phyloP scores from a whole-genome alignment of 106 monocot genomes.

The Apostasia shenzhenica region DNA sequence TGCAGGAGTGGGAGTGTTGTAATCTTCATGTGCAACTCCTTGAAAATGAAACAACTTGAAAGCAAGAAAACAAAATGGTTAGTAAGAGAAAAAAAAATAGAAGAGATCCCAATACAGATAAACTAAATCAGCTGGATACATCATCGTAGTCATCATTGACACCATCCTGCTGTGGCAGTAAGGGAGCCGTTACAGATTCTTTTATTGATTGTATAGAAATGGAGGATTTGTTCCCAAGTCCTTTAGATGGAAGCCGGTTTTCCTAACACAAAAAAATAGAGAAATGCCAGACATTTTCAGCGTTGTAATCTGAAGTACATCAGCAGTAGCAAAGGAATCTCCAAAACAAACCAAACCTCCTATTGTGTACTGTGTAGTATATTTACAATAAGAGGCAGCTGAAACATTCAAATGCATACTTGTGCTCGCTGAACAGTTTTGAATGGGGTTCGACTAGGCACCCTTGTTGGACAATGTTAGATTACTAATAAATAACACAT shows the following conservation, averaged over 20 bases:
- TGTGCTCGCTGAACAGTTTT: no score
- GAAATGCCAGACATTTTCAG: neutral
- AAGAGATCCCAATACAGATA: neutral
- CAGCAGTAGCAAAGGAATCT: no score
- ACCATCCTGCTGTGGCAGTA: constrained; percentile 82
- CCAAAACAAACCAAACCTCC: no score
- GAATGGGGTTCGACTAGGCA: no score
- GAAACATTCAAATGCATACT: no score
- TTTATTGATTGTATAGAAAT: neutral
- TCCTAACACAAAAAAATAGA: constrained; percentile 12
- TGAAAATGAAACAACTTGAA: constrained; percentile 49
- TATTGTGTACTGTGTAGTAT: no score
- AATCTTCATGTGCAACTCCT: constrained; percentile 63
- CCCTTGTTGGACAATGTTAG: no score
- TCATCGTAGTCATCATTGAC: constrained; percentile 73
- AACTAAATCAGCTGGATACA: constrained; percentile 23
- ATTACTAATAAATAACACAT: no score
- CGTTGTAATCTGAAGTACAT: no score
- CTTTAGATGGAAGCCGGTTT: constrained; percentile 10
- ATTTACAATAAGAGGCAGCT: no score
- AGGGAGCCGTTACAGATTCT: constrained; percentile 8
- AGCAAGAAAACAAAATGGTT: constrained; percentile 10
- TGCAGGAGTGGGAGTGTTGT: constrained; percentile 49
- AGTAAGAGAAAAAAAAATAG: constrained; percentile 6
- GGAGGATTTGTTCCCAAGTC: neutral